A percentile compares a stretch with the other conserved stretches of the same genome.
Conservation (phyloP, 352 stramenopile genomes). For the Globisporangium spiculum region DNA sequence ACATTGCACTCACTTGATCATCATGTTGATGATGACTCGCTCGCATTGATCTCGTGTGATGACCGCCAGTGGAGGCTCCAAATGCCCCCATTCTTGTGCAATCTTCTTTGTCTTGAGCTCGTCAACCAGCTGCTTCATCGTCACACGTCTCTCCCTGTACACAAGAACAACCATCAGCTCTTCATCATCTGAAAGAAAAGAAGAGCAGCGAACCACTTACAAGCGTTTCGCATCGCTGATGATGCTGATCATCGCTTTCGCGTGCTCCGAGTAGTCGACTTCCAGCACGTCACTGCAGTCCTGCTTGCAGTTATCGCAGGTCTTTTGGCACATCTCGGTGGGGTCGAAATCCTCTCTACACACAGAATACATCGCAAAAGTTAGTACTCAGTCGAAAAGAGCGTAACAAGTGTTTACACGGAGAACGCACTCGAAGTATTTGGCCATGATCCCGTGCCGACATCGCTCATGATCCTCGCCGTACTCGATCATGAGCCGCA, state of each 20-base stretch:
- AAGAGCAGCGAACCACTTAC: slow-evolving; percentile 17
- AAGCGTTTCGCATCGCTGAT: slow-evolving; percentile 44
- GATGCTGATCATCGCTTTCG: slow-evolving; percentile 45
- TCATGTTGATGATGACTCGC: slow-evolving; percentile 48
- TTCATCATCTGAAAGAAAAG: not conserved
- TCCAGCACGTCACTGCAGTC: slow-evolving; percentile 18
- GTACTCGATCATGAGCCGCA: slow-evolving; percentile 68
- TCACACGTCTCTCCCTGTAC: slow-evolving; percentile 53
- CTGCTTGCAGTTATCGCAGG: slow-evolving; percentile 52
- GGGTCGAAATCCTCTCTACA: slow-evolving; percentile 41
- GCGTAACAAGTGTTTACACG: not conserved
- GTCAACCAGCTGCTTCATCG: slow-evolving; percentile 70
- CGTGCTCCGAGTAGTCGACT: slow-evolving; percentile 47
- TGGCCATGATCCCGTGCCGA: slow-evolving; percentile 44
- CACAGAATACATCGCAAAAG: not conserved
- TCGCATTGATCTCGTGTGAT: slow-evolving; percentile 43
- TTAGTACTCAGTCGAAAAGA: not conserved
- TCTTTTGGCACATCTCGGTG: slow-evolving; percentile 31
- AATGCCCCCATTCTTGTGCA: slow-evolving; percentile 27
- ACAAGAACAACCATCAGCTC: not conserved
- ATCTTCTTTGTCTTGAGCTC: slow-evolving; percentile 59
- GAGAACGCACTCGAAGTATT: slow-evolving; percentile 51
- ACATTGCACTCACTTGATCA: slow-evolving; percentile 22
- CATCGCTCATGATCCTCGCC: slow-evolving; percentile 37
- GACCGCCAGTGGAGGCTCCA: slow-evolving; percentile 36